Percentiles rank a stretch among this genome's conserved stretches.
phyloP scores from a whole-genome alignment of 106 monocot species.

The Apostasia shenzhenica region DNA sequence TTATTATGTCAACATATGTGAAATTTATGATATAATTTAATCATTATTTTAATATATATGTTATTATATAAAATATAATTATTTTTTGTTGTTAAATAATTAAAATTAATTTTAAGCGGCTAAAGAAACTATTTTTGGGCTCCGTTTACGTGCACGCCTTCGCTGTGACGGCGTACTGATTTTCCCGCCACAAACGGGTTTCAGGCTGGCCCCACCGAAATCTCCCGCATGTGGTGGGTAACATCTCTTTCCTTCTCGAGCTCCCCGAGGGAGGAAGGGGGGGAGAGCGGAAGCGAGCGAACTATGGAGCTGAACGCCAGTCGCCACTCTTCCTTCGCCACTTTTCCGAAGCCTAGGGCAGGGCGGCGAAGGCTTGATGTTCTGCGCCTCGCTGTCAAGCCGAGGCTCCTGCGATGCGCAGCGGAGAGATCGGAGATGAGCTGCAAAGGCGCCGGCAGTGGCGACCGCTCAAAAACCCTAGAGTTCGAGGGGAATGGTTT shows the following conservation, averaged over 20 bases:
- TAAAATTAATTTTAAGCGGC: too few relatives aligned
- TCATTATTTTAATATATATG: too few relatives aligned
- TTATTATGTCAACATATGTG: too few relatives aligned
- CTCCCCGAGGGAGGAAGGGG: neutral
- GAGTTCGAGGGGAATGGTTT: neutral
- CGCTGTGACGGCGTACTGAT: neutral
- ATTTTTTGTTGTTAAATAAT: too few relatives aligned
- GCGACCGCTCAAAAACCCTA: neutral
- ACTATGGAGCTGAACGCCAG: conserved; percentile 7
- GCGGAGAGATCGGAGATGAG: neutral
- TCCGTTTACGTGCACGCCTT: too few relatives aligned
- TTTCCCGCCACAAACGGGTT: conserved; percentile 3
- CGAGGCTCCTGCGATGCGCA: neutral
- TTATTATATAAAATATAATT: too few relatives aligned
- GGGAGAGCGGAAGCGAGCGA: neutral
- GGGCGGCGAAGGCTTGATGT: neutral
- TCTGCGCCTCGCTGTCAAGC: neutral
- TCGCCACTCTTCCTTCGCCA: conserved; percentile 6
- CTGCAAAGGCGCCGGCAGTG: neutral
- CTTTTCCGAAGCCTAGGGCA: conserved; percentile 1
- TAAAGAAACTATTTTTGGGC: too few relatives aligned
- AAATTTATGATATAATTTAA: too few relatives aligned
- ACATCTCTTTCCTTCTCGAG: neutral
- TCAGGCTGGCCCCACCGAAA: neutral
- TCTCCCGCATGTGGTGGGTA: neutral